Base-by-base conservation (phyloP, 345 rosid species). In the Populus davidiana region DNA sequence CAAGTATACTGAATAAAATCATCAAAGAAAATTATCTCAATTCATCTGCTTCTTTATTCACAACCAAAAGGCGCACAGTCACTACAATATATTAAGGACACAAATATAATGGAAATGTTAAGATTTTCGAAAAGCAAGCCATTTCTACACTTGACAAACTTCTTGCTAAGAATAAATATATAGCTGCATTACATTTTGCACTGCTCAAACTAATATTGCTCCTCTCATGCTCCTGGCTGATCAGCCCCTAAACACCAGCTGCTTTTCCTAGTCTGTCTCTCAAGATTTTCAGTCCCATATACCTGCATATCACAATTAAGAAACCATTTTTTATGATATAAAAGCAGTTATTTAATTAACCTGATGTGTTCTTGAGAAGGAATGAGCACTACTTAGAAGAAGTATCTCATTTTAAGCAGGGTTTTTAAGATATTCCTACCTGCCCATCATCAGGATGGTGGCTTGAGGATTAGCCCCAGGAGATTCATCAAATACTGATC, bases 391-490 rank as follows among this genome's bases (percentile, higher is more conserved):
- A 21, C 61, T 56, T 10, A 9, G 63, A 56, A 56, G 27, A 14
- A 9, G 13, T 56, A 21, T n/a, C 63, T 56, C 0, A 10, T 8
- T 56, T 56, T n/a, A n/a, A 75, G 21, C n/a, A n/a, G 12, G 23
- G 64, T 8, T 61, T 59, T 23, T 41, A 61, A 8, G 52, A 59
- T 43, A 43, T 43, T 52, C 71, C 68, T 88, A 93, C 99, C 99
- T 96, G 76, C 99, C 99, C 97, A 96, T 89, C 98, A 94, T 96
- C 91, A 96, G 76, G 83, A 96, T 84, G 1, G 99, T 96, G 77
- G 85, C 99, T 78, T 96, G 99, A 78, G 99, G 98, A 86, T 96
- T 96, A 72, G 99, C 94, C 71, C 99, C 99, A 0, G 99, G 99
- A 21, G 99, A 94, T 73, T 88, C 90, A 17, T 79, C 71, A 74